Evolutionary conservation across 352 stramenopile genomes (phyloP), one percentile per base, ranked within the genome.

Genomic region (Thalassiosira livingstoniorum): DNA sequence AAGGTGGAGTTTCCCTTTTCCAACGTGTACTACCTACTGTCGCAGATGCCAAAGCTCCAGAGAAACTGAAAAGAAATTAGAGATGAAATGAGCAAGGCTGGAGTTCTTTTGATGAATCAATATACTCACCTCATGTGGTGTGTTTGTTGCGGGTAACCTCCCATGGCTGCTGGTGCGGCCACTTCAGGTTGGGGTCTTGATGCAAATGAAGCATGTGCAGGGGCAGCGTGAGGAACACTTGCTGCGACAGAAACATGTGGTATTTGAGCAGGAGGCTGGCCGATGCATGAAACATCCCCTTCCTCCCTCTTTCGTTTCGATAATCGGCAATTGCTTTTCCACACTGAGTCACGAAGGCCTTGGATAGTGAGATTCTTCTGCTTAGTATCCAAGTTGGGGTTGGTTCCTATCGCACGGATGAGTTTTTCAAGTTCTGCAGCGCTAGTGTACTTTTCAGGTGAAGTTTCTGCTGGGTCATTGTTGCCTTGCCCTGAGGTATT

Each of bases 291-390:
- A 51, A 71, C 55, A 37, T 51, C 55, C 29, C 35, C 70, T 60
- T 82, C 82, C 64, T 85, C 66, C 54, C 76, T 77, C 32, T 91
- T 77, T 57, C 80, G 60, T 69, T 92, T 85, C 27, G 78, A 81
- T 18, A 86, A 54, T 27, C 80, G 62, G 43, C 75, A 83, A 83
- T 93, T 94, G 53, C 81, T 91, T 62, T 92, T 93, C 85, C 86
- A 93, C 37, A 95, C 84, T 11, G 85, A 92, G 60, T 93, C 84
- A 18, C 90, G 66, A 4, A 95, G 68, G 45, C 88, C 86, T 87
- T 95, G 90, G 65, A 95, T 95, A 34, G 90, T 95, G 3, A 87
- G 80, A 73, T 89, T 93, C 54, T 94, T 94, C 76, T 94, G 87
- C 39, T 81, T 70, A 11, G 87, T 51, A 23, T 89, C 81, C 29